Percentiles rank a stretch among this genome's conserved stretches.
Evolutionary conservation across 768 basidiomycete species (phyloP).

Genomic region (Favolaschia claudopus): DNA sequence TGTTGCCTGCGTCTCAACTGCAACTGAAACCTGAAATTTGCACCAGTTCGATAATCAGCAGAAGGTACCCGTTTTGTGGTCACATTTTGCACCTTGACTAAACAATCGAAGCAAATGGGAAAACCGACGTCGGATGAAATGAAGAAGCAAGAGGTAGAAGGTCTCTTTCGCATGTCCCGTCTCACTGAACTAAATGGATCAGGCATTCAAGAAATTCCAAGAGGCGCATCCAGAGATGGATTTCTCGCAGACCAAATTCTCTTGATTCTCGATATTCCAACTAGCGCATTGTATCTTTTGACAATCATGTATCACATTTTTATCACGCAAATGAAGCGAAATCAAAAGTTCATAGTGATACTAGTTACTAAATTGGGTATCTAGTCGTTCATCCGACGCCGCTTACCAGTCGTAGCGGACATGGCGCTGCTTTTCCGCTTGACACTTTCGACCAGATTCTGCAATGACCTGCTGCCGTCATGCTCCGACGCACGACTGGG

Average conservation of each 20-base stretch:
- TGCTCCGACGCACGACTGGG: conserved; percentile 11
- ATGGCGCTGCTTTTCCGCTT: conserved; percentile 73
- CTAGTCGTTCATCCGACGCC: conserved; percentile 45
- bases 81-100: neutral
- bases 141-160: conserved; percentile 89
- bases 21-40: conserved; percentile 5
- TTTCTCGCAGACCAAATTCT: conserved; percentile 91
- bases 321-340: neutral
- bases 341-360: too few species aligned
- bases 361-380: conserved; percentile 8
- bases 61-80: conserved; percentile 51
- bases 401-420: conserved; percentile 44
- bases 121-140: conserved; percentile 95
- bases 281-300: conserved; percentile 9
- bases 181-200: conserved; percentile 7
- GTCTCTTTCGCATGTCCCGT: neutral
- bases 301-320: conserved; percentile 4
- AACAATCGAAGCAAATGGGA: conserved; percentile 78
- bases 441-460: conserved; percentile 82
- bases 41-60: conserved; percentile 80
- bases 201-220: conserved; percentile 92
- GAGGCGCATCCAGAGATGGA: conserved; percentile 92
- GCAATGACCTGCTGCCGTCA: conserved; percentile 49
- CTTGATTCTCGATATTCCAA: conserved; percentile 43
- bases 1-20: neutral